phyloP scores from a whole-genome alignment of 805 yeast species.

The Jamesozyma rosinii region DNA sequence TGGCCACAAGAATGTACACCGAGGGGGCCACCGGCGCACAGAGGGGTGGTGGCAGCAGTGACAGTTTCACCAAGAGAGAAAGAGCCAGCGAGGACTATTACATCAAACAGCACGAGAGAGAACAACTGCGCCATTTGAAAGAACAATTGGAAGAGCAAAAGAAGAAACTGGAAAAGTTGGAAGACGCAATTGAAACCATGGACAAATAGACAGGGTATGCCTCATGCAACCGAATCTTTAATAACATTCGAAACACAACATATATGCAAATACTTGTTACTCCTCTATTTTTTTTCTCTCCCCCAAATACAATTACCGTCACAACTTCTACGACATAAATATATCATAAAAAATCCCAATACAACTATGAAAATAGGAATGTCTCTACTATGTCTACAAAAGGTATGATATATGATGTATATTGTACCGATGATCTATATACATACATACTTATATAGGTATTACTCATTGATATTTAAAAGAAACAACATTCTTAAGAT shows the following conservation, averaged over 20 bases:
- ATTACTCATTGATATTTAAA: background rate
- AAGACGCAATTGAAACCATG: conserved; percentile 35
- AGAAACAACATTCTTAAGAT: no score
- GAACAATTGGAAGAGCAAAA: conserved; percentile 71
- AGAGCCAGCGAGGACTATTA: conserved; percentile 82
- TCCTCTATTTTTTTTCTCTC: no score
- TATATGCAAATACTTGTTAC: no score
- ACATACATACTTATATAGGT: background rate
- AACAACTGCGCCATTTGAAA: conserved; percentile 66
- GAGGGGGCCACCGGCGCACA: conserved; percentile 58
- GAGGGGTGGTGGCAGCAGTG: conserved; percentile 39
- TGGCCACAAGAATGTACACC: conserved; percentile 28
- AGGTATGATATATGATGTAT: no score
- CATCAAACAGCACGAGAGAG: conserved; percentile 83
- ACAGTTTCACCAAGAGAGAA: conserved; percentile 77
- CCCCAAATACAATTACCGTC: no score
- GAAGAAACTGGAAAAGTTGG: conserved; percentile 45
- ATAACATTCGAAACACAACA: background rate
- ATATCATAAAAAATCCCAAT: background rate
- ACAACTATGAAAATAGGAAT: background rate
- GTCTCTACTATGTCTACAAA: background rate
- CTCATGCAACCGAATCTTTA: no score
- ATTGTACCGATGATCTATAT: background rate
- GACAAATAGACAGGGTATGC: conserved; percentile 9
- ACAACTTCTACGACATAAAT: background rate